Conservation (phyloP, 2,329 filamentous ascomycete genomes). For the Cordyceps cicadae region DNA sequence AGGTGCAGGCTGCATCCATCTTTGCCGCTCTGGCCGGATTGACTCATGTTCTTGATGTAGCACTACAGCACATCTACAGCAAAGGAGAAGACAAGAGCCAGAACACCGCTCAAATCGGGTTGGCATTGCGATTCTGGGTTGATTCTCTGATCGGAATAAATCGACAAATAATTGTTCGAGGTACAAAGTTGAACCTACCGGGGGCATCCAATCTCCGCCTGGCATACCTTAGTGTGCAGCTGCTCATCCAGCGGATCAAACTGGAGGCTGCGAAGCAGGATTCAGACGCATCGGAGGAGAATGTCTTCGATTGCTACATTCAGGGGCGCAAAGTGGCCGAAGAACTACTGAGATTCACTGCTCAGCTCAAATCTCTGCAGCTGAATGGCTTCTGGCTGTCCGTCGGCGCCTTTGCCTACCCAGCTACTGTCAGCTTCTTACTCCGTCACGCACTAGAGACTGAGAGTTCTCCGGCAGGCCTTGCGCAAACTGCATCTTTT, state of each 20-base stretch:
- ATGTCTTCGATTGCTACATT: constrained; percentile 26
- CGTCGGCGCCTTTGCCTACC: constrained; percentile 37
- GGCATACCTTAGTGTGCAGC: constrained; percentile 38
- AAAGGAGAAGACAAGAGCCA: constrained; percentile 22
- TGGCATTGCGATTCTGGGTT: constrained; percentile 35
- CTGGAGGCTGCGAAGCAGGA: constrained; percentile 32
- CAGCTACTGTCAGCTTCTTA: constrained; percentile 41
- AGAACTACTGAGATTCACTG: constrained; percentile 39
- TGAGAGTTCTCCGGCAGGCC: constrained; percentile 26
- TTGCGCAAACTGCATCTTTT: constrained; percentile 31
- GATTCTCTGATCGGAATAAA: constrained; percentile 30
- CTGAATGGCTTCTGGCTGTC: constrained; percentile 44
- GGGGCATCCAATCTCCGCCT: constrained; percentile 44
- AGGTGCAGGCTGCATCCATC: constrained; percentile 24
- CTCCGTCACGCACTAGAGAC: constrained; percentile 39
- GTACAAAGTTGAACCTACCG: constrained; percentile 30
- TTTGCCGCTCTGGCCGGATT: constrained; percentile 38
- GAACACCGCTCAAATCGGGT: constrained; percentile 27
- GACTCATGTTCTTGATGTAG: constrained; percentile 30
- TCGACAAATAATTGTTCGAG: constrained; percentile 34
- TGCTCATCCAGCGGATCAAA: constrained; percentile 39
- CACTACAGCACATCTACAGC: constrained; percentile 27
- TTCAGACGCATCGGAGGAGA: constrained; percentile 15
- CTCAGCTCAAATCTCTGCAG: constrained; percentile 35
- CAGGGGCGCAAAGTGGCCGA: constrained; percentile 37